Evolutionary conservation across 495 filamentous ascomycete species (phyloP), one percentile per base, ranked within the genome.

Genomic region (Daldinia loculata): DNA sequence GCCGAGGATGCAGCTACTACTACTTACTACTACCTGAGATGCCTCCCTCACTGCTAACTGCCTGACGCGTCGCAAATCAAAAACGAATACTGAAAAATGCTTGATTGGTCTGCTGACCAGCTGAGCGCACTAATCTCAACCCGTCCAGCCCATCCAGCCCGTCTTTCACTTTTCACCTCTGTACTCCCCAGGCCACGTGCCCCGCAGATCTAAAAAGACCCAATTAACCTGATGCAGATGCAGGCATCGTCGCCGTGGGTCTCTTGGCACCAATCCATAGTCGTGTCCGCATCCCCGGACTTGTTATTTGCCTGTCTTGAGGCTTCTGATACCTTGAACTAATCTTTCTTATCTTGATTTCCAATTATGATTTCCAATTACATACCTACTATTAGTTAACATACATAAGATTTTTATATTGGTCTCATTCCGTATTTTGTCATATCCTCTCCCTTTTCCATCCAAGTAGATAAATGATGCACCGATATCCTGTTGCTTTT

Each of bases 81-180:
- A 53, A 73, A 53, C 12, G 27, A 51, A 60, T 55, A 34, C 45
- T 53, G 57, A 59, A 45, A 73, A 69, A 73, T 65, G 61, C 59
- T 74, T 71, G 71, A 71, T 74, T 74, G 71, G 67, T 70, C 71
- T 74, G 71, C 71, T 74, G 71, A 74, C 71, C 71, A 70, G 71
- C 66, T 66, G 65, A 59, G 64, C 56, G 22, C 27, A 27, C 36
- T 29, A 43, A 60, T 9, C 22, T 17, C 14, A 27, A 30, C 36
- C 30, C 39, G 29, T 38, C 50, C 53, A 55, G 34, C 55, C 41
- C 9, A 6, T 34, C 41, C 41, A 55, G 36, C 56, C 52, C 17
- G 36, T 34, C 15, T 27, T 27, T 50, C 43, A 45, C 14, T 69
- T 55, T 45, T 60, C 26, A 56, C 43, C 53, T 56, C 59, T 73